phyloP scores from a whole-genome alignment of 257 asterid species.

The Nicotiana knightiana region DNA sequence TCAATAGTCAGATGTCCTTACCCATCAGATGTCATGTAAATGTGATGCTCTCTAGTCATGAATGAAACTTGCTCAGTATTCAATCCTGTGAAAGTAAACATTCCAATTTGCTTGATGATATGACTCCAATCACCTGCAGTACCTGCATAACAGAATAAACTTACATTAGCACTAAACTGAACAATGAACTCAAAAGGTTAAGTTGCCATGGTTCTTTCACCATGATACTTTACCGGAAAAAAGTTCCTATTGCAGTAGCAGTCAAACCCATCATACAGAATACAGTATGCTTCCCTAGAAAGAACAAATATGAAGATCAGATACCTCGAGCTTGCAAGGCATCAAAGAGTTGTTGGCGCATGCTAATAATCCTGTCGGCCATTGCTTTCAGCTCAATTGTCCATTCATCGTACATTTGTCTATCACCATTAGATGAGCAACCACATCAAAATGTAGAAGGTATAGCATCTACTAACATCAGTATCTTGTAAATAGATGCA shows the following conservation, averaged over 20 bases:
- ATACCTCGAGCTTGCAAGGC: constrained; percentile 58
- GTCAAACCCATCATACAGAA: neutral
- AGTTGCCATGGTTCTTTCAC: too few species aligned
- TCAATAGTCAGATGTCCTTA: constrained; percentile 18
- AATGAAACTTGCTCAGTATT: constrained; percentile 63
- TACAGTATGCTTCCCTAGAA: neutral
- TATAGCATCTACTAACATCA: neutral
- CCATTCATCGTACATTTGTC: constrained; percentile 65
- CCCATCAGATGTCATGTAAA: constrained; percentile 94
- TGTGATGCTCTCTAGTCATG: constrained; percentile 74
- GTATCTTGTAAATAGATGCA: neutral
- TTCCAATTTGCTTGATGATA: constrained; percentile 76
- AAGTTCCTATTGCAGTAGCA: neutral
- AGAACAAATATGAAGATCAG: neutral
- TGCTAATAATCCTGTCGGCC: constrained; percentile 83
- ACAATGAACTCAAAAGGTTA: neutral
- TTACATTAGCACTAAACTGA: neutral
- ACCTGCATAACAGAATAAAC: constrained; percentile 31
- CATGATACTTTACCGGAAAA: neutral
- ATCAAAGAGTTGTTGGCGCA: constrained; percentile 71
- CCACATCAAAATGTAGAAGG: neutral
- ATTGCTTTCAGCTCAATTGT: constrained; percentile 71
- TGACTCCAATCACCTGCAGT: constrained; percentile 96
- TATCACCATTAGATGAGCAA: constrained; percentile 20
- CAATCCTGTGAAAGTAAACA: constrained; percentile 79